Conservation (phyloP, 108 stramenopile genomes). For the Epipyxis sp. region DNA sequence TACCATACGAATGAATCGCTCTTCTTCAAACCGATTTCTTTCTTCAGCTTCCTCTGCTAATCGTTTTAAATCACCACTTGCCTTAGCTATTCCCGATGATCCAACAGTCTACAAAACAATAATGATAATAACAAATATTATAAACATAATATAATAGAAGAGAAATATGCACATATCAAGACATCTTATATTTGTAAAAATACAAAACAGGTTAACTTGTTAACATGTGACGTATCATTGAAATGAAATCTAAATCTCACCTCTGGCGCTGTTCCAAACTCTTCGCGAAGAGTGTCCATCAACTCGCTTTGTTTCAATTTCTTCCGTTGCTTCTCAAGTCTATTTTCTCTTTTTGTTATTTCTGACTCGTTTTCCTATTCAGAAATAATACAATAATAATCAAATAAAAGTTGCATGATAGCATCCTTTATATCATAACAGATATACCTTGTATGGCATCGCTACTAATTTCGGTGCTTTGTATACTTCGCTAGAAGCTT, state of each 20-base stretch:
- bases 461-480: not conserved
- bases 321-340: slow-evolving; percentile 57
- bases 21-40: slow-evolving; percentile 61
- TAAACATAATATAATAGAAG: slow-evolving; percentile 34
- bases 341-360: slow-evolving; percentile 64
- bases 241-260: too few species aligned
- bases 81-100: slow-evolving; percentile 20
- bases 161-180: too few species aligned
- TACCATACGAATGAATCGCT: slow-evolving; percentile 48
- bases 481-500: slow-evolving; percentile 47
- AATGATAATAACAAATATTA: not conserved
- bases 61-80: slow-evolving; percentile 37
- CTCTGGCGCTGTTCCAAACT: slow-evolving; percentile 45
- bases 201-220: too few species aligned
- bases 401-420: too few species aligned
- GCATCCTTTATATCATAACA: too few species aligned
- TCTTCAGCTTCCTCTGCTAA: slow-evolving; percentile 41
- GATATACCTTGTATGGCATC: not conserved
- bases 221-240: too few species aligned
- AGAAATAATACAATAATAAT: too few species aligned
- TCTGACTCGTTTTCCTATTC: not conserved
- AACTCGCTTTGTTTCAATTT: slow-evolving; percentile 38
- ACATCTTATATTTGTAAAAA: too few species aligned
- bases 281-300: slow-evolving; percentile 44
- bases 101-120: slow-evolving; percentile 36